A percentile compares a stretch with the other conserved stretches of the same genome.
These are phyloP conservation scores for Harringtonia lauricola DNA, from an alignment of 2,329 filamentous ascomycete species.

Conservation along the genomic window DNA sequence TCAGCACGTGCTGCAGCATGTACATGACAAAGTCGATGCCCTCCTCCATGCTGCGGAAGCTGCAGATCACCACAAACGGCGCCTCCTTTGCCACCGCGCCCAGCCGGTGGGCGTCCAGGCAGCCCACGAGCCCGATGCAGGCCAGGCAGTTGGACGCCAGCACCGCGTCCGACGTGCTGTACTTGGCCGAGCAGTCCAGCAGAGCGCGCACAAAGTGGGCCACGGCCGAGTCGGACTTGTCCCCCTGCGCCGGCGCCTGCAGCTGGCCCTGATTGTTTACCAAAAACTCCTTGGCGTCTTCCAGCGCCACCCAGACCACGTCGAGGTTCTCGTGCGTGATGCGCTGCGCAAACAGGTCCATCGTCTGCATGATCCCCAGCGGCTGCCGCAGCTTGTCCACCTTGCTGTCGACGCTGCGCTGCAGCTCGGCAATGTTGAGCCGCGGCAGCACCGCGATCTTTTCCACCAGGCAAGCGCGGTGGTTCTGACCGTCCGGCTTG, in stretches of 20 bases:
- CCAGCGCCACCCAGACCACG: slow-evolving; percentile 72
- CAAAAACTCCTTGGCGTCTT: slow-evolving; percentile 66
- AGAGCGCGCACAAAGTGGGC: slow-evolving; percentile 63
- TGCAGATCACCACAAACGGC: slow-evolving; percentile 77
- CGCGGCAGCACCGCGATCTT: slow-evolving; percentile 71
- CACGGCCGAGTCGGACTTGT: slow-evolving; percentile 71
- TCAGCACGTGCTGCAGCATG: slow-evolving; percentile 74
- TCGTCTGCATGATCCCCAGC: slow-evolving; percentile 54
- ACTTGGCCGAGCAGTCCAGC: slow-evolving; percentile 76
- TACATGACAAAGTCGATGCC: slow-evolving; percentile 78
- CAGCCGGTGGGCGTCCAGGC: slow-evolving; percentile 80
- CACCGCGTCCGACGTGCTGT: slow-evolving; percentile 54
- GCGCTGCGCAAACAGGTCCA: slow-evolving; percentile 61
- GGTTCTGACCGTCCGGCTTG: slow-evolving; percentile 27
- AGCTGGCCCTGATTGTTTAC: slow-evolving; percentile 64
- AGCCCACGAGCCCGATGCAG: slow-evolving; percentile 81
- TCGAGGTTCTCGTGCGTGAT: slow-evolving; percentile 74
- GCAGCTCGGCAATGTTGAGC: slow-evolving; percentile 59
- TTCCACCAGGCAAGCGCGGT: slow-evolving; percentile 49
- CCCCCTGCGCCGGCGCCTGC: slow-evolving; percentile 68
- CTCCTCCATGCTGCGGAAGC: slow-evolving; percentile 70
- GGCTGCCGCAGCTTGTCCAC: slow-evolving; percentile 54
- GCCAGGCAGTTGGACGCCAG: slow-evolving; percentile 67
- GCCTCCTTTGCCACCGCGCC: slow-evolving; percentile 68
- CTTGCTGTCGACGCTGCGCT: slow-evolving; percentile 49